phyloP scores from a whole-genome alignment of 1,284 basidiomycete genomes.

The Cutaneotrichosporon cavernicola region DNA sequence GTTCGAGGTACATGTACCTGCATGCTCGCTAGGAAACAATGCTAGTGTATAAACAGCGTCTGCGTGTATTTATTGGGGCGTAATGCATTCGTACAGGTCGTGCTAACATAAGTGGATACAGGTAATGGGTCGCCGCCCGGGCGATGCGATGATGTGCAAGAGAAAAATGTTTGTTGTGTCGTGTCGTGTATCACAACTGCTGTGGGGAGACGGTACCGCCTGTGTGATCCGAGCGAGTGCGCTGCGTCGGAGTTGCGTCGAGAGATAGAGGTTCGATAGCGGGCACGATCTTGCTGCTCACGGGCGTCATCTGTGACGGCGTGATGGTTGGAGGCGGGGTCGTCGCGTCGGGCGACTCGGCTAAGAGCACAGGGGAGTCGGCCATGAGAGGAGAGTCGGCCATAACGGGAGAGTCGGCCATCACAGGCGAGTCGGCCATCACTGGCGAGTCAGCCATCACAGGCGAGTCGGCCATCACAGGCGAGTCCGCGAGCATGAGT shows the following conservation, averaged over 20 bases:
- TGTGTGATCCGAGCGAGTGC: background rate
- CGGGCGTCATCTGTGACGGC: background rate
- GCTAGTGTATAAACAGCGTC: background rate
- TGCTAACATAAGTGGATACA: slow-evolving; percentile 1
- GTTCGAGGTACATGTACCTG: no score
- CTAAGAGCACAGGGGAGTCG: slow-evolving; percentile 8
- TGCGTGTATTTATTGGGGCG: background rate
- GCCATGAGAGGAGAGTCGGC: slow-evolving; percentile 11
- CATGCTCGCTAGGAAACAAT: background rate
- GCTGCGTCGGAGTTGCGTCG: background rate
- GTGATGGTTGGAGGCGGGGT: slow-evolving; percentile 7
- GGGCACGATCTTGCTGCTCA: background rate
- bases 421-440: slow-evolving; percentile 4
- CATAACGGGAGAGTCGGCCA: slow-evolving; percentile 9
- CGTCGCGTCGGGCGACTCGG: slow-evolving; percentile 9
- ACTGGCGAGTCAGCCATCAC: no score
- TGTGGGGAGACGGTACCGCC: slow-evolving; percentile 1
- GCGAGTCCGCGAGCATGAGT: slow-evolving; percentile 15
- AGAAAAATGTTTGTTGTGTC: background rate
- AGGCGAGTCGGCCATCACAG: background rate
- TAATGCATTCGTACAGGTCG: slow-evolving; percentile 1
- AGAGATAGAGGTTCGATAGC: slow-evolving; percentile 8
- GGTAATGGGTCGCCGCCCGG: background rate
- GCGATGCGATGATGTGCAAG: background rate
- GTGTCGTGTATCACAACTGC: slow-evolving; percentile 2